Base-by-base conservation (phyloP, 176 grass and related monocot species). In the Oryza coarctata region DNA sequence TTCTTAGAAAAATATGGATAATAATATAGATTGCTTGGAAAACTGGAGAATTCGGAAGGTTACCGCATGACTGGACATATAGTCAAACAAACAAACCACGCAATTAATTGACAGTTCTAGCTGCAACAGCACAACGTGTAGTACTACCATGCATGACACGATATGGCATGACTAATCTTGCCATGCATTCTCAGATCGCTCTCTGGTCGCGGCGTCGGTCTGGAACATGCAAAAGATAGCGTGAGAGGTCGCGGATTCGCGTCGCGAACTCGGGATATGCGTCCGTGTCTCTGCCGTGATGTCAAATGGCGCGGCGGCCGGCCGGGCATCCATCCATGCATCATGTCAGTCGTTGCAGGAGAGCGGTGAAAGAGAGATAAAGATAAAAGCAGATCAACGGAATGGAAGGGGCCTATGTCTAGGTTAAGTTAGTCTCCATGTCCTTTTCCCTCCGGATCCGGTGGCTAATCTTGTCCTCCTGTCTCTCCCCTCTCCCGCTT, bases 401-500 rank as follows among this genome's bases (percentile, higher is more conserved):
- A n/a, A 58, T 58, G 18, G 22, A n/a, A 58, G 52, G 52, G 52
- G 1, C 52, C 52, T 58, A 58, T n/a, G n/a, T n/a, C 52, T 58
- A 50, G 0, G 3, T 5, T 50, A 50, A 15, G 3, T 49, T 43
- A 43, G 12, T 15, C 49, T 22, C 49, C 49, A 20, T 31, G 63
- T 14, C 11, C 26, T 55, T 63, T 70, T 82, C 61, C 41, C n/a
- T 41, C 80, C 31, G 73, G 80, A 78, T 83, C 73, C 57, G 20
- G 67, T 73, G 67, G 66, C 86, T 80, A 83, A 88, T 78, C 86
- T 67, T 88, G 80, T 40, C 40, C 18, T 77, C 4, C 12, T 55
- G 31, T 65, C 67, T 25, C 20, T 88, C 33, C 44, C 1, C 43
- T 34, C 9, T 43, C 70, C 11, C 25, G 18, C 30, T 58, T 58